phyloP scores from a whole-genome alignment of 73 alveolate species.

The Breviolum minutum region DNA sequence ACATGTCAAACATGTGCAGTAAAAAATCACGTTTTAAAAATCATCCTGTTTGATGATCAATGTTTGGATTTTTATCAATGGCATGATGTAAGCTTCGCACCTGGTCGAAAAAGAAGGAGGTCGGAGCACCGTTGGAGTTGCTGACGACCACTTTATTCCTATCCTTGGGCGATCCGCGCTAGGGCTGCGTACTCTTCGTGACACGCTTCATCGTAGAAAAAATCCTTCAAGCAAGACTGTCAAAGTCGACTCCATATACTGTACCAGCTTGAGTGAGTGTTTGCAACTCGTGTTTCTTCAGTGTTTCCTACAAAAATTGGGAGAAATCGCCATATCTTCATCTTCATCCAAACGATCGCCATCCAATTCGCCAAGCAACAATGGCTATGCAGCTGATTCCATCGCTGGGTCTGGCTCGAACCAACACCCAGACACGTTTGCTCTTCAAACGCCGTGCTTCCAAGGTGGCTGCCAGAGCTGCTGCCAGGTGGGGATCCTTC shows the following conservation, averaged over 20 bases:
- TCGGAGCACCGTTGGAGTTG: constrained; percentile 78
- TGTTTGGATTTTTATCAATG: background rate
- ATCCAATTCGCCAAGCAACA: background rate
- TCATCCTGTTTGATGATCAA: background rate
- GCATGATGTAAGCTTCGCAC: background rate
- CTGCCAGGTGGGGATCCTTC: constrained; percentile 41
- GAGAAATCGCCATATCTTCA: no score
- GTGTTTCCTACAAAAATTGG: no score
- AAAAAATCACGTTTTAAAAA: no score
- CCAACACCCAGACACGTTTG: constrained; percentile 92
- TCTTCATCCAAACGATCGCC: no score
- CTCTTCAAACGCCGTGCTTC: constrained; percentile 82
- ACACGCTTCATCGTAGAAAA: background rate
- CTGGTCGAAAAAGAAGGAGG: constrained; percentile 83
- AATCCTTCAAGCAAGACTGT: background rate
- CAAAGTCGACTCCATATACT: no score
- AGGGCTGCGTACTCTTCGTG: no score
- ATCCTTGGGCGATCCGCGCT: background rate
- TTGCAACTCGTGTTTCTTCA: no score
- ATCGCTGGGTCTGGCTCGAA: constrained; percentile 64
- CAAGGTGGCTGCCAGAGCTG: constrained; percentile 61
- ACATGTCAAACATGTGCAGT: no score
- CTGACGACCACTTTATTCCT: constrained; percentile 71
- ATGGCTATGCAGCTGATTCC: constrained; percentile 75
- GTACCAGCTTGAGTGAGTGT: no score